These are phyloP conservation scores for Acmispon strigosus DNA, from an alignment of 306 rosid genomes.

Conservation along the genomic window DNA sequence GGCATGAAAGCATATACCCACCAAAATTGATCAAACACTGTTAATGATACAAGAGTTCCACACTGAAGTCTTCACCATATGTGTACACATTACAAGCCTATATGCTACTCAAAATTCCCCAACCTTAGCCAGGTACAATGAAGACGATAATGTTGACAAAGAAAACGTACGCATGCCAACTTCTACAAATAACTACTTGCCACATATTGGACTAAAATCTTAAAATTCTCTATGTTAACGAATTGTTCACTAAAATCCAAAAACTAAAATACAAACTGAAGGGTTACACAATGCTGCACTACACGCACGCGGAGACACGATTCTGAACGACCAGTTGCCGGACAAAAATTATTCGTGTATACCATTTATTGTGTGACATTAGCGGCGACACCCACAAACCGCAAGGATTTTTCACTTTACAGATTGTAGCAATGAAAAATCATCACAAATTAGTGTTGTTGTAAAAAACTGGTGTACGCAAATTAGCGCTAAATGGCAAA, in stretches of 20 bases:
- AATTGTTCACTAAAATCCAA: background rate
- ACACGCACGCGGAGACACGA: background rate
- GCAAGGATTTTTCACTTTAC: no score
- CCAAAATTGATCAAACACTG: background rate
- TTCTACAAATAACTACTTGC: background rate
- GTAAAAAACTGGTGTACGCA: no score
- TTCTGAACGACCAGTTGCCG: conserved; percentile 1
- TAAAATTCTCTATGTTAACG: background rate
- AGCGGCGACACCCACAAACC: no score
- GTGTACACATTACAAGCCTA: background rate
- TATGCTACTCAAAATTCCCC: conserved; percentile 26
- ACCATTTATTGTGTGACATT: no score
- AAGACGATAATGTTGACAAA: background rate
- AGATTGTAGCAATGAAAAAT: no score
- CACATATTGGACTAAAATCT: no score
- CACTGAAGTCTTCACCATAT: no score
- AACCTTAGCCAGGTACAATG: background rate
- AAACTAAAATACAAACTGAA: background rate
- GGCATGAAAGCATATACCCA: background rate
- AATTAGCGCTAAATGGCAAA: no score
- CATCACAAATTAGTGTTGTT: no score
- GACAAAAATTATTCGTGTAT: no score
- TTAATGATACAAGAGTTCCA: background rate
- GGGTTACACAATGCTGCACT: background rate
- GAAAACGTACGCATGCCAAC: background rate